Evolutionary conservation across 2,329 filamentous ascomycete species (phyloP).

Genomic region (Verticillium longisporum): DNA sequence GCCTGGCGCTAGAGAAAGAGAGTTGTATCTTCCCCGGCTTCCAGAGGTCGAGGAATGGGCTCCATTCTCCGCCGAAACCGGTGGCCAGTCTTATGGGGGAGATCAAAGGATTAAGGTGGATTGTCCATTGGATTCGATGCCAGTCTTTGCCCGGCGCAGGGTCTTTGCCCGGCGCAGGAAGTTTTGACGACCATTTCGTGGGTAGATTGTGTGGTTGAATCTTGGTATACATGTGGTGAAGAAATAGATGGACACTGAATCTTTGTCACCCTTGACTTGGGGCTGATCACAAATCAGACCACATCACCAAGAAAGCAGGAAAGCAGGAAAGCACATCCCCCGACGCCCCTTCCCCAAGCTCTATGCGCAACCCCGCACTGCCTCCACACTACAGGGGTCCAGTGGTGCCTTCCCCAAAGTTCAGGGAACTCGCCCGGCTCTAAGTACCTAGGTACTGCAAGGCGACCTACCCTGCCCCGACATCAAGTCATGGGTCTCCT

Average conservation of each 20-base stretch:
- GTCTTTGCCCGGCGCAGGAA: constrained; percentile 3
- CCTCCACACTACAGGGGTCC: no score
- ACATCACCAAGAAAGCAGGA: no score
- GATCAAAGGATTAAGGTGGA: constrained; percentile 6
- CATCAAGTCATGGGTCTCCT: background rate
- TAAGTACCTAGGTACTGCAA: no score
- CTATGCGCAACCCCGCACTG: no score
- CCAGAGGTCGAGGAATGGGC: background rate
- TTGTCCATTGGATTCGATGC: constrained; percentile 10
- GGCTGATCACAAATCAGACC: no score
- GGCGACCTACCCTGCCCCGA: no score
- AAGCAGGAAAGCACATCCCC: no score
- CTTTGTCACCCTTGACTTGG: no score
- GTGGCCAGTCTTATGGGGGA: background rate
- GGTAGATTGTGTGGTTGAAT: constrained; percentile 10
- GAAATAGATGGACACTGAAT: no score
- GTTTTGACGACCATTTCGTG: background rate
- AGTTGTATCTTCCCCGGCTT: constrained; percentile 43
- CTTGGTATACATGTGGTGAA: background rate
- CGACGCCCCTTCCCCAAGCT: no score
- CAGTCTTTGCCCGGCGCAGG: constrained; percentile 3
- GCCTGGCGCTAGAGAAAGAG: constrained; percentile 21
- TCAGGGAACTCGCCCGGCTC: no score
- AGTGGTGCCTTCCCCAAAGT: no score
- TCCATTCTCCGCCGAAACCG: constrained; percentile 3